Percentiles rank a stretch among this genome's conserved stretches.
phyloP scores from a whole-genome alignment of 805 yeast genomes.

The Phaffomyces opuntiae region DNA sequence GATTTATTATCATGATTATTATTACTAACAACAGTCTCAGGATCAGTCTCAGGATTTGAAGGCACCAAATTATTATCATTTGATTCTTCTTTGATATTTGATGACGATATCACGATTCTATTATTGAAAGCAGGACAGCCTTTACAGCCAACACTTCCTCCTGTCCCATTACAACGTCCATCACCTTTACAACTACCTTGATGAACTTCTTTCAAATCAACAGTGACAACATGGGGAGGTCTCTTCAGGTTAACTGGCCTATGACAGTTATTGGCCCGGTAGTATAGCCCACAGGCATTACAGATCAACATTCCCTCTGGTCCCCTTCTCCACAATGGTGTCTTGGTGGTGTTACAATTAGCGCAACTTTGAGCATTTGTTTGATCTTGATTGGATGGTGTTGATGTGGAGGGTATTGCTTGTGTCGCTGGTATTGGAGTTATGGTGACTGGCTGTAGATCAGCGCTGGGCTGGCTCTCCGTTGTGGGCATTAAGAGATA shows the following conservation, averaged over 20 bases:
- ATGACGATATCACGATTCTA: slow-evolving; percentile 37
- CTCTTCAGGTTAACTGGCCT: slow-evolving; percentile 80
- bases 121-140: slow-evolving; percentile 84
- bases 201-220: slow-evolving; percentile 35
- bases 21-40: neutral
- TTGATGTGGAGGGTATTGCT: no score
- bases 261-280: slow-evolving; percentile 85
- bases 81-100: slow-evolving; percentile 5
- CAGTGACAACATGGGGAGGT: slow-evolving; percentile 74
- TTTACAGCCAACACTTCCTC: slow-evolving; percentile 71
- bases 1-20: neutral
- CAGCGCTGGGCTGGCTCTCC: no score
- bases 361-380: slow-evolving; percentile 42
- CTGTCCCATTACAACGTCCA: slow-evolving; percentile 79
- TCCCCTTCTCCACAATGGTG: slow-evolving; percentile 91
- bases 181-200: slow-evolving; percentile 24
- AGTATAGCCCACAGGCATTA: slow-evolving; percentile 90
- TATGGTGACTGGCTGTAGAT: no score
- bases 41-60: neutral
- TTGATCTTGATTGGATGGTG: neutral
- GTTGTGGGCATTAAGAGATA: no score
- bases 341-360: slow-evolving; percentile 81
- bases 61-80: neutral
- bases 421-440: no score
- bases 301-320: slow-evolving; percentile 87